These are phyloP conservation scores for Torrubiella hemipterigena DNA, from an alignment of 2,329 filamentous ascomycete species.

Conservation along the genomic window DNA sequence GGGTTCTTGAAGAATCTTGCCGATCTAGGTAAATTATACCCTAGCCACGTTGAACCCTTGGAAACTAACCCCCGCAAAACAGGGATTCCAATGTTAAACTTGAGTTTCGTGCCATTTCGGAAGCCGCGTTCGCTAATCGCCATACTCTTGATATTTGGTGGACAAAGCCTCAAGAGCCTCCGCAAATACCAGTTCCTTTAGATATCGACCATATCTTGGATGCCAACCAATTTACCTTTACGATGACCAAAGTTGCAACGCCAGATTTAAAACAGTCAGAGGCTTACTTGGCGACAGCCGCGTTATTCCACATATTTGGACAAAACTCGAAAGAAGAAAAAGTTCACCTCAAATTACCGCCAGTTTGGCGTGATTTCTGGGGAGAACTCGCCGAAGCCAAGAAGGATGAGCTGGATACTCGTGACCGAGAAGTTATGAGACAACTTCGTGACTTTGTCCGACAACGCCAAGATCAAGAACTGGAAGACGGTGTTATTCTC, in stretches of 20 bases:
- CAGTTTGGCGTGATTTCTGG: conserved; percentile 78
- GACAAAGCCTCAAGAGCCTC: conserved; percentile 57
- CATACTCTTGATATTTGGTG: conserved; percentile 66
- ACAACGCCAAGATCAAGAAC: conserved; percentile 54
- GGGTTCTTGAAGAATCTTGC: conserved; percentile 78
- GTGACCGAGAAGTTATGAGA: conserved; percentile 58
- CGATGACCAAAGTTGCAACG: conserved; percentile 64
- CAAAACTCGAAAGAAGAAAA: conserved; percentile 78
- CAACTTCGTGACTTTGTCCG: conserved; percentile 60
- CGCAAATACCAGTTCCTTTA: conserved; percentile 18
- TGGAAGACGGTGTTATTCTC: conserved; percentile 64
- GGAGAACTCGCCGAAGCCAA: conserved; percentile 60
- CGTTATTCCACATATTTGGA: conserved; percentile 70
- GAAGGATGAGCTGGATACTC: conserved; percentile 56
- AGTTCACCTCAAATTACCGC: conserved; percentile 63
- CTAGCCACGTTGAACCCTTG: neutral
- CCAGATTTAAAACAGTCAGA: conserved; percentile 74
- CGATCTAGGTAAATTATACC: conserved; percentile 49
- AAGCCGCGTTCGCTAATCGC: conserved; percentile 62
- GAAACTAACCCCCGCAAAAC: conserved; percentile 5
- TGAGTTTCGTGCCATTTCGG: conserved; percentile 57
- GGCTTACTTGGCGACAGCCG: conserved; percentile 69
- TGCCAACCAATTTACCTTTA: conserved; percentile 48
- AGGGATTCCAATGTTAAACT: conserved; percentile 62
- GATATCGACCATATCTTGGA: conserved; percentile 33